A percentile compares a stretch with the other conserved stretches of the same genome.
phyloP scores from a whole-genome alignment of 305 asterid species.

The Fraxinus angustifolia region DNA sequence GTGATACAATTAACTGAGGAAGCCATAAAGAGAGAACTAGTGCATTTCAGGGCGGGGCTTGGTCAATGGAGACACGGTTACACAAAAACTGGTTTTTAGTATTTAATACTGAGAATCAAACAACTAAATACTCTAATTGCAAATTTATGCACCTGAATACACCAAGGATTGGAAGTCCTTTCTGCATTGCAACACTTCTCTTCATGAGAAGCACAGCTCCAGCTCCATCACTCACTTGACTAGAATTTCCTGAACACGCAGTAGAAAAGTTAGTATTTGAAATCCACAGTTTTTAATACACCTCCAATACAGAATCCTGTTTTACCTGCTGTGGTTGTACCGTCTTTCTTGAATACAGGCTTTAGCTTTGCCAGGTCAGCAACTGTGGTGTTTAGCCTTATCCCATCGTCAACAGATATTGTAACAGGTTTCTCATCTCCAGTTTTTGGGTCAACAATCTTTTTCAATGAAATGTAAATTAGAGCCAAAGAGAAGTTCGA shows the following conservation, averaged over 20 bases:
- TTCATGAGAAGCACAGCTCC: slow-evolving; percentile 98
- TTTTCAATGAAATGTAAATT: neutral
- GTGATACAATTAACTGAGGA: neutral
- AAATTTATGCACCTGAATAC: slow-evolving; percentile 65
- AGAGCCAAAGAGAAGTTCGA: neutral
- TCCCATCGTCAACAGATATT: slow-evolving; percentile 84
- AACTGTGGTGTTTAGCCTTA: slow-evolving; percentile 59
- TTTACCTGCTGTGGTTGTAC: slow-evolving; percentile 92
- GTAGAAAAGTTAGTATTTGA: neutral
- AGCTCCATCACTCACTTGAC: slow-evolving; percentile 98
- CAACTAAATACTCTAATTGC: neutral
- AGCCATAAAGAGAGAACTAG: neutral
- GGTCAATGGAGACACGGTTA: neutral
- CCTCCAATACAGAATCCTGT: neutral
- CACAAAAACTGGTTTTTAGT: neutral
- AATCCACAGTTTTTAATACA: neutral
- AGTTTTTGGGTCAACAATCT: slow-evolving; percentile 72
- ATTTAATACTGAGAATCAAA: neutral
- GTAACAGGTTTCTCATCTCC: slow-evolving; percentile 87
- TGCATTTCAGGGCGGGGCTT: neutral
- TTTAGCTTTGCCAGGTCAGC: slow-evolving; percentile 72
- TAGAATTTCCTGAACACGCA: slow-evolving; percentile 54
- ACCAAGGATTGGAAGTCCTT: slow-evolving; percentile 85
- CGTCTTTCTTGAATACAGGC: slow-evolving; percentile 91
- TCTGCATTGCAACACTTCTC: slow-evolving; percentile 85